These are phyloP conservation scores for Penicillium cosmopolitanum DNA, from an alignment of 495 filamentous ascomycete genomes.

Conservation along the genomic window DNA sequence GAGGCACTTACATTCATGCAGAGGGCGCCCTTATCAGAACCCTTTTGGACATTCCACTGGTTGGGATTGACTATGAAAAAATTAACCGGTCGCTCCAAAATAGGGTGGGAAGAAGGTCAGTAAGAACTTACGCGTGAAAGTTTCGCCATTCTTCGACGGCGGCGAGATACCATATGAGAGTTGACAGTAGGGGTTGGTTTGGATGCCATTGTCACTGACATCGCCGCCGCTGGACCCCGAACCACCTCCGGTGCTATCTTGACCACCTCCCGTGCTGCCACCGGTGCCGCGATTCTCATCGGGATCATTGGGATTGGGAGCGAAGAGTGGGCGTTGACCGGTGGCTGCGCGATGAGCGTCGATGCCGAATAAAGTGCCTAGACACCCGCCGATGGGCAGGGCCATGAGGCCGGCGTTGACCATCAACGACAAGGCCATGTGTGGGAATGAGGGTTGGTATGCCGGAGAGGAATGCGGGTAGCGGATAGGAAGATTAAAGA, in stretches of 20 bases:
- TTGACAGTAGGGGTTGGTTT: conserved; percentile 26
- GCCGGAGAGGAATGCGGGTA: background rate
- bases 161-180: conserved; percentile 29
- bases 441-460: conserved; percentile 1
- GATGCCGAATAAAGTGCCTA: conserved; percentile 44
- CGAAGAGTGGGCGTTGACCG: conserved; percentile 33
- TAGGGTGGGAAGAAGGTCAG: background rate
- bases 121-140: conserved; percentile 30
- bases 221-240: conserved; percentile 17
- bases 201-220: conserved; percentile 20
- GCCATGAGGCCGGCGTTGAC: conserved; percentile 42
- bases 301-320: conserved; percentile 8
- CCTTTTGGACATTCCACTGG: conserved; percentile 32
- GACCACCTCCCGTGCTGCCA: conserved; percentile 5
- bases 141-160: conserved; percentile 22
- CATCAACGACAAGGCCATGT: conserved; percentile 35
- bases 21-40: conserved; percentile 13
- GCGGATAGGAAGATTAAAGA: background rate
- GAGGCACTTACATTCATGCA: conserved; percentile 35
- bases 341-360: conserved; percentile 38
- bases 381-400: conserved; percentile 42
- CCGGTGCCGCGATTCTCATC: conserved; percentile 8
- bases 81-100: conserved; percentile 10
- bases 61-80: conserved; percentile 35
- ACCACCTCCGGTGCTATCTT: conserved; percentile 22